Base-by-base conservation (phyloP, 1,284 basidiomycete genomes). In the Pulveroboletus sp. region DNA sequence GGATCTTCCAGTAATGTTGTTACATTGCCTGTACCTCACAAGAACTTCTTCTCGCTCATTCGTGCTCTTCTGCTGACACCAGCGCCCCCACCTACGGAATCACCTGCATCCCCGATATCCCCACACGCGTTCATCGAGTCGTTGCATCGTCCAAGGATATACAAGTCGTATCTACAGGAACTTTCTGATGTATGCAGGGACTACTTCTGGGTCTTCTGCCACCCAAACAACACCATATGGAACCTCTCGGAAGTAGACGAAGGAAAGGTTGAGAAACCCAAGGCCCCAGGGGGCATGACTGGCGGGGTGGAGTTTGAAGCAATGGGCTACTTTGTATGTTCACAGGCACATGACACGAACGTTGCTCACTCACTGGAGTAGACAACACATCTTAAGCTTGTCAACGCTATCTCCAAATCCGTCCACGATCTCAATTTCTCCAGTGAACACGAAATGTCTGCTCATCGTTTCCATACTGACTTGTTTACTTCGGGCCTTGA, bases 171-270 rank as follows among this genome's bases (percentile, higher is more conserved):
- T 74, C 77, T 99, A 15, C 85, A 88, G 64, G 96, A 98, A 71
- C 77, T 98, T 36, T 88, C 85, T 11, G 93, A 96, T 62, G 80
- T 96, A 3, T 96, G 95, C 69, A 77, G 94, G 20, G 96, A 99
- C 72, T 98, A 97, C 75, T 98, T 98, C 74, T 98, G 96, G 94
- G 91, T 99, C 53, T 98, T 98, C 76, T 98, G 96, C 70, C 97
- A 99, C 71, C 89, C 91, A 3, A 89, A 89, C 66, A 99, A 99
- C 68, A 85, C 86, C 1, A 87, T 96, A 44, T 98, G 95, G 95
- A 78, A 87, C 18, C 76, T 96, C 26, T 75, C 80, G 7, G 88
- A 94, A 64, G 87, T 92, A 1, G 91, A 98, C 66, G 88, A 93
- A 69, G 83, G 78, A 2, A 84, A 84, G 54, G 92, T 96, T 5